Conservation (phyloP, 2,329 filamentous ascomycete genomes). For the Pezicula neosporulosa region DNA sequence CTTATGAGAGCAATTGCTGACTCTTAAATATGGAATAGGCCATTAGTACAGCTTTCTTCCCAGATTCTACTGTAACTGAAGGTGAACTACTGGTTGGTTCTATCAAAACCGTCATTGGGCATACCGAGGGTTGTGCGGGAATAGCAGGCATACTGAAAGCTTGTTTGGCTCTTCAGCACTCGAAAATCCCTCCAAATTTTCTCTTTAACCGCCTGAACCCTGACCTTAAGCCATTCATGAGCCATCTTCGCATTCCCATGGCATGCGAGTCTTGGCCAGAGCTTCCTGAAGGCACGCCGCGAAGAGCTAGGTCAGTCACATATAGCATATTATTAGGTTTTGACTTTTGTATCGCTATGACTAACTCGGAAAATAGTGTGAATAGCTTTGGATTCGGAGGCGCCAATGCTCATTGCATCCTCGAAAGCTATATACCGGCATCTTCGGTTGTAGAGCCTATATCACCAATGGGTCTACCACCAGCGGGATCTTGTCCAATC, state of each 20-base stretch:
- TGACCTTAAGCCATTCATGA: slow-evolving; percentile 13
- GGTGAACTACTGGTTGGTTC: too few species aligned
- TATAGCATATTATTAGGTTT: too few species aligned
- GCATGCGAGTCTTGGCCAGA: too few species aligned
- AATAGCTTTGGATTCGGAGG: slow-evolving; percentile 40
- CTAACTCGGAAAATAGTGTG: slow-evolving; percentile 5
- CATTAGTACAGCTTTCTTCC: too few species aligned
- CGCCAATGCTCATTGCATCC: slow-evolving; percentile 42
- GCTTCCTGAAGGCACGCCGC: too few species aligned
- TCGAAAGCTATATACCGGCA: slow-evolving; percentile 2
- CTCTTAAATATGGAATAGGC: not conserved
- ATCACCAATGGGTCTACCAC: too few species aligned
- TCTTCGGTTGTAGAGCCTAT: too few species aligned
- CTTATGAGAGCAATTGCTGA: not conserved
- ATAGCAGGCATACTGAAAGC: slow-evolving; percentile 23
- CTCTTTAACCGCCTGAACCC: slow-evolving; percentile 30
- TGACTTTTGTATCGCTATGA: too few species aligned
- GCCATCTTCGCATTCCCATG: too few species aligned
- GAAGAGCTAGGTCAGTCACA: too few species aligned
- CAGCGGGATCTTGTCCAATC: too few species aligned
- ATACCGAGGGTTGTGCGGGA: slow-evolving; percentile 19
- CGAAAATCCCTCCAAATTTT: slow-evolving; percentile 21
- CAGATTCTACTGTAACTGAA: too few species aligned
- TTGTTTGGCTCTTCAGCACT: slow-evolving; percentile 18
- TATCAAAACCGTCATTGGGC: slow-evolving; percentile 6